These are phyloP conservation scores for Thymus mandschuricus DNA, from an alignment of 257 asterid species.

Conservation along the genomic window DNA sequence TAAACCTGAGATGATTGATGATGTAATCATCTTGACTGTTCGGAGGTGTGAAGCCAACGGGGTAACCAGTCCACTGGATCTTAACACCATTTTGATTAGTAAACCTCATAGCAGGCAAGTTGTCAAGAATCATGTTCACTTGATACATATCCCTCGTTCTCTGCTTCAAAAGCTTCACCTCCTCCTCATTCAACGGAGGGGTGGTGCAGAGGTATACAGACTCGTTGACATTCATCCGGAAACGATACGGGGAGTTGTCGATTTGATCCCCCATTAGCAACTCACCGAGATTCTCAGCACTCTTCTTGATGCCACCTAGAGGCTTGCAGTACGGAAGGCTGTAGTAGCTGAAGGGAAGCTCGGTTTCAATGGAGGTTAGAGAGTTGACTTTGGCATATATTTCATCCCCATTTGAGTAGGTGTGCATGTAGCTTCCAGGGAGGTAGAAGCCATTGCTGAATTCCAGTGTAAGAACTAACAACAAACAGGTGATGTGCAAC, in stretches of 20 bases:
- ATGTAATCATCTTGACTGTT: slow-evolving; percentile 62
- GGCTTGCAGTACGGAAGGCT: slow-evolving; percentile 81
- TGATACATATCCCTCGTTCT: slow-evolving; percentile 73
- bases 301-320: slow-evolving; percentile 63
- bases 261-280: slow-evolving; percentile 79
- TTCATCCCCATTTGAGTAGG: slow-evolving; percentile 58
- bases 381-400: slow-evolving; percentile 71
- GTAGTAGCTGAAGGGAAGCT: slow-evolving; percentile 75
- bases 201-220: slow-evolving; percentile 70
- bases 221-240: slow-evolving; percentile 65
- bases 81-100: slow-evolving; percentile 65
- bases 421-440: slow-evolving; percentile 76
- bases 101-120: slow-evolving; percentile 70
- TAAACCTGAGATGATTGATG: slow-evolving; percentile 68
- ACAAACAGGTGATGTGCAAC: slow-evolving; percentile 39
- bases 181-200: slow-evolving; percentile 50
- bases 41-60: slow-evolving; percentile 66
- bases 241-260: slow-evolving; percentile 76
- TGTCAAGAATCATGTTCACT: slow-evolving; percentile 76
- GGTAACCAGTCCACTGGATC: slow-evolving; percentile 80
- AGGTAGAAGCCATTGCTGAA: slow-evolving; percentile 67
- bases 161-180: slow-evolving; percentile 71
- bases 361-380: slow-evolving; percentile 75
- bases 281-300: slow-evolving; percentile 85
- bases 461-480: slow-evolving; percentile 47